Base-by-base conservation (phyloP, 2,329 filamentous ascomycete genomes). In the Talaromyces sp. region DNA sequence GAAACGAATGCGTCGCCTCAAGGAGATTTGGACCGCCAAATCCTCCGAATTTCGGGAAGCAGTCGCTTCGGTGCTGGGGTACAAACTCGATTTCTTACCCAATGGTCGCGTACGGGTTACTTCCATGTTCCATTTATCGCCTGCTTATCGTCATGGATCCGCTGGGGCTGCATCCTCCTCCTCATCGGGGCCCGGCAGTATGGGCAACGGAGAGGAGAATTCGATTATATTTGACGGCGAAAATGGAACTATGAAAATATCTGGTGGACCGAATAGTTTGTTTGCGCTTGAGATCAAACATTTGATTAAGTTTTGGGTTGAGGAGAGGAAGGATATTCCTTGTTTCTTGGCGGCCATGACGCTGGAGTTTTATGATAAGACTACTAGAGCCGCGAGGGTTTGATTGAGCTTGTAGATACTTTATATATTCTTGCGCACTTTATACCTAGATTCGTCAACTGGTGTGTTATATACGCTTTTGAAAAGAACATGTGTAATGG, bases 181-280 rank as follows among this genome's bases (percentile, higher is more conserved):
- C 15, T 36, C 53, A 21, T 25, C 53, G 4, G 74, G 73, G 1
- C 69, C 71, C 1, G 75, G 73, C 4, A 76, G 73, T 61, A 75
- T 76, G 75, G 73, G 74, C 41, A 73, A 75, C 31, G 75, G 74
- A 5, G 77, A 79, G 60, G 79, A 80, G 62, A 83, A 84, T 61
- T 82, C 77, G 5, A 85, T 86, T 46, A 85, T 96, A 0, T 97
- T 97, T 71, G 91, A 96, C 73, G 91, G 91, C 53, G 91, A 97
- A 76, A 86, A 89, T 59, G 94, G 93, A 7, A 97, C 92, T 1
- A 99, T 99, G 94, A 99, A 99, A 80, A 89, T 99, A 58, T 89
- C 88, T 35, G 94, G 94, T 1, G 94, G 94, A 0, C 89, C 91
- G 1, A 84, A 89, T 69, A 95, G 90, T 69, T 81, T 85, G 11